These are phyloP conservation scores for Miscanthus lutarioriparius DNA, from an alignment of 176 grass and related monocot species.

Conservation along the genomic window DNA sequence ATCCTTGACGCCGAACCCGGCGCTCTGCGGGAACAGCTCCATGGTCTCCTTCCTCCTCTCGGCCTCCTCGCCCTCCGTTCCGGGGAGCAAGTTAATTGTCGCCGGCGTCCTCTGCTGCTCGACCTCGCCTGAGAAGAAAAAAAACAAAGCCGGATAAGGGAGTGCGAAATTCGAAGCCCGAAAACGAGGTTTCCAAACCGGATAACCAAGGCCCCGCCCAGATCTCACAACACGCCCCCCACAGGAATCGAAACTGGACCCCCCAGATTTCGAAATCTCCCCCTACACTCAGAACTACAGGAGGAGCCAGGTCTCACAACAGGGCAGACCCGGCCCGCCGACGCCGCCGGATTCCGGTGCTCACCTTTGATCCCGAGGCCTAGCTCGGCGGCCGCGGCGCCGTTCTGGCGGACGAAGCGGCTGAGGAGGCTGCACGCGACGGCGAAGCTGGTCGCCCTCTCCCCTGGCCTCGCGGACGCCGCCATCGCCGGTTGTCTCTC, in stretches of 20 bases:
- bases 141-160: slow-evolving; percentile 20
- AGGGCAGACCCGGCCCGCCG: no score
- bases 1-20: slow-evolving; percentile 51
- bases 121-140: slow-evolving; percentile 38
- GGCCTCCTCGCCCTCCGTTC: slow-evolving; percentile 39
- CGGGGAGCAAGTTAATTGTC: slow-evolving; percentile 55
- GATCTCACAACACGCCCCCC: slow-evolving; percentile 30
- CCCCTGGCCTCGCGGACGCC: slow-evolving; percentile 60
- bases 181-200: neutral
- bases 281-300: neutral
- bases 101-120: slow-evolving; percentile 44
- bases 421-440: slow-evolving; percentile 85
- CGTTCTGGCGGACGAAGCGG: slow-evolving; percentile 89
- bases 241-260: neutral
- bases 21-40: slow-evolving; percentile 86
- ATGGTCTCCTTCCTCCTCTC: slow-evolving; percentile 59
- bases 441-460: slow-evolving; percentile 78
- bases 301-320: neutral
- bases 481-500: slow-evolving; percentile 21
- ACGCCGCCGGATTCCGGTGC: neutral
- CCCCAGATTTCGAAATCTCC: neutral
- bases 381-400: slow-evolving; percentile 60
- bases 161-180: neutral
- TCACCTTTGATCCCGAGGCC: slow-evolving; percentile 77
- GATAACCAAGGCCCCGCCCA: neutral